These are phyloP conservation scores for Fusarium miscanthi DNA, from an alignment of 2,329 filamentous ascomycete species.

Conservation along the genomic window DNA sequence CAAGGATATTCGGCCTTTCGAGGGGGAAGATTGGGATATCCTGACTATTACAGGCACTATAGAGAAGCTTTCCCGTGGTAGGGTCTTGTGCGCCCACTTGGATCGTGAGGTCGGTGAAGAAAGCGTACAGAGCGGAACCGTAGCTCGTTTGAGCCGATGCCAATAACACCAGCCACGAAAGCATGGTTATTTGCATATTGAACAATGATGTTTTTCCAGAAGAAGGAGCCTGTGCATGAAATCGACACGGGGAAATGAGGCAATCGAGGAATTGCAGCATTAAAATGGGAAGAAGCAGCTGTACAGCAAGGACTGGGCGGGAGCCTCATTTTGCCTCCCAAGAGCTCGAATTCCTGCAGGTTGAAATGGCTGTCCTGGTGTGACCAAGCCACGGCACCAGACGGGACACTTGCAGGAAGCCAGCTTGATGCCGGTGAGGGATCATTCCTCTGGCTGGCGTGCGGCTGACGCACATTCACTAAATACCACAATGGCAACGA, in stretches of 20 bases:
- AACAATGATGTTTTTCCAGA: neutral
- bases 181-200: neutral
- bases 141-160: neutral
- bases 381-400: neutral
- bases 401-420: neutral
- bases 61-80: neutral
- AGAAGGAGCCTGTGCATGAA: rapidly evolving
- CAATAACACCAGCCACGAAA: neutral
- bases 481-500: neutral
- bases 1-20: neutral
- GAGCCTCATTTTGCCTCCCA: neutral
- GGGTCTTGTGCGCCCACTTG: slow-evolving; percentile 13
- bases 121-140: neutral
- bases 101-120: neutral
- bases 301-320: too few species aligned
- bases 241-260: rapidly evolving
- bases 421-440: neutral
- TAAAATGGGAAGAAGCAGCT: neutral
- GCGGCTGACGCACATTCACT: neutral
- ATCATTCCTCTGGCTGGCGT: neutral
- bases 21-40: neutral
- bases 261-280: neutral
- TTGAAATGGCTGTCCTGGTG: too few species aligned
- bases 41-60: slow-evolving; percentile 8
- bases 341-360: neutral